These are phyloP conservation scores for Calonectria ilicicola DNA, from an alignment of 2,329 filamentous ascomycete species.

Conservation along the genomic window DNA sequence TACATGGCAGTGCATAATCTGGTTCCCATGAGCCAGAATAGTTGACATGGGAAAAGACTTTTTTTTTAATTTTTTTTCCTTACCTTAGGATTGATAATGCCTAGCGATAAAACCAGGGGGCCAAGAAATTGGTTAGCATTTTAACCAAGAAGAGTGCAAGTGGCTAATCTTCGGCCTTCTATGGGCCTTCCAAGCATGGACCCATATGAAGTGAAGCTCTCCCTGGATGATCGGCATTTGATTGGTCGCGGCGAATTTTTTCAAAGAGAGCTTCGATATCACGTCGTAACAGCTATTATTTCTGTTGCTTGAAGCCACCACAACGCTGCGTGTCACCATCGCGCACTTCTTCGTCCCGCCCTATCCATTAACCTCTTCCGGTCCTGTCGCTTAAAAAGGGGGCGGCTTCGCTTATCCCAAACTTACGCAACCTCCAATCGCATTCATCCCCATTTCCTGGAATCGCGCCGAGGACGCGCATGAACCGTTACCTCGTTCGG, in stretches of 20 bases:
- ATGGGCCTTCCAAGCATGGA: not conserved
- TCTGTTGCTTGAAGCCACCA: slow-evolving; percentile 23
- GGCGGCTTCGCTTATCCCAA: slow-evolving; percentile 1
- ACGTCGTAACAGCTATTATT: slow-evolving; percentile 14
- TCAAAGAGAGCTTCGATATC: slow-evolving; percentile 7
- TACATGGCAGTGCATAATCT: slow-evolving; percentile 1
- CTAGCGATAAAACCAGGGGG: not conserved
- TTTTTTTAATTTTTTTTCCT: too few species aligned
- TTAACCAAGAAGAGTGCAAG: not conserved
- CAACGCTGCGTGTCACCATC: slow-evolving; percentile 18
- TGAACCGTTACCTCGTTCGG: slow-evolving; percentile 10
- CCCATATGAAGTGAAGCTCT: slow-evolving; percentile 2
- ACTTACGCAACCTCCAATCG: slow-evolving; percentile 6
- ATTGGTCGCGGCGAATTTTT: slow-evolving; percentile 20
- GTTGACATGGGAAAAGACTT: not conserved
- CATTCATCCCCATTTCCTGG: slow-evolving; percentile 3
- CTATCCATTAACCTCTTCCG: slow-evolving; percentile 3
- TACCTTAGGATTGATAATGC: not conserved
- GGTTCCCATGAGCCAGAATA: not conserved
- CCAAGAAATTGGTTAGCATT: slow-evolving; percentile 15
- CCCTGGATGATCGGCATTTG: not conserved
- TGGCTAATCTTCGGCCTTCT: slow-evolving; percentile 39
- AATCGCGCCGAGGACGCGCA: slow-evolving; percentile 9
- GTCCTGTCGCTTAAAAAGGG: slow-evolving; percentile 1
- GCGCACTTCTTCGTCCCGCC: slow-evolving; percentile 1